Evolutionary conservation across 2,329 filamentous ascomycete species (phyloP), one percentile per base, ranked within the genome.

Genomic region (Ophiostoma pallidulum): DNA sequence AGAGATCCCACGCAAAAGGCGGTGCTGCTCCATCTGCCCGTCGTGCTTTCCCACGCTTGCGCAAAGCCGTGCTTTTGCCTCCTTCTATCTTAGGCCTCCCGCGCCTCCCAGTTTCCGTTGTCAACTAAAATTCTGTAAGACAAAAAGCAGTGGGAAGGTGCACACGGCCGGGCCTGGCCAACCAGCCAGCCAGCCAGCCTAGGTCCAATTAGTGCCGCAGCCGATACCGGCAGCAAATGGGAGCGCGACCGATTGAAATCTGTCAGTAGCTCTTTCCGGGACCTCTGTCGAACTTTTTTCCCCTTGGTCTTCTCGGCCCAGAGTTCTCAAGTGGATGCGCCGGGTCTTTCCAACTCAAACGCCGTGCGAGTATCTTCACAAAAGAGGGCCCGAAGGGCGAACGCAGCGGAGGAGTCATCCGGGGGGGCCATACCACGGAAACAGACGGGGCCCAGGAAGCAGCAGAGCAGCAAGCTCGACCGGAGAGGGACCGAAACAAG

Each of bases 221-320:
- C 53, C 53, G 53, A 50, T 54, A 54, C 47, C 53, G 53, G 53
- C 51, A 53, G 41, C 53, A 53, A 54, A 54, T 54, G 35, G 31
- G 51, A 51, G 47, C 14, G 8, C 44, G 44, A 46, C 47, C 35
- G 48, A 52, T 54, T 41, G 45, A 47, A 52, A 54, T 54, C 48
- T 16, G 31, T 41, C 29, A 31, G 29, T 43, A 37, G 42, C 24
- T 43, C 19, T 18, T 19, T 38, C 10, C 24, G 24, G 24, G 10
- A 10, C 32, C 18, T 20, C 36, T 29, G 41, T 40, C 22, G 41
- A 40, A 24, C 16, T n/a, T 36, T 26, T 40, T 31, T n/a, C n/a
- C n/a, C n/a, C n/a, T n/a, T n/a, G n/a, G n/a, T n/a, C n/a, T 48
- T 47, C 44, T 38, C 40, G 45, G 44, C 28, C 32, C 39, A 35